These are phyloP conservation scores for Castanospermum australe DNA, from an alignment of 306 rosid genomes.

Conservation along the genomic window DNA sequence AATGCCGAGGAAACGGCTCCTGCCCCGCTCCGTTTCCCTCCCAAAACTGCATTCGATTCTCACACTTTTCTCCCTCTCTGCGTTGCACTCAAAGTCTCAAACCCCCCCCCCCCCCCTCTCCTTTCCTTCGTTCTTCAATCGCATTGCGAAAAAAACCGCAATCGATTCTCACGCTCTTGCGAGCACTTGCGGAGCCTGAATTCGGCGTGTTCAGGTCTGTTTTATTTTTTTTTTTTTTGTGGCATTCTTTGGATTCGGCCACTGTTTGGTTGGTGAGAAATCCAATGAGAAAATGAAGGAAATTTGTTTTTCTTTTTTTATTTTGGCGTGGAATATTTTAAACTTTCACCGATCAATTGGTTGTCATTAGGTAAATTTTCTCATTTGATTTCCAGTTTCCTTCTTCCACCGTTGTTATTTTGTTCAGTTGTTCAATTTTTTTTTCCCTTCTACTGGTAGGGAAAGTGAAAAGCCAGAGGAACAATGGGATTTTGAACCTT, in stretches of 20 bases:
- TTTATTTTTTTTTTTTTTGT: no score
- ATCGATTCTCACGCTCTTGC: neutral
- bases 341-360: neutral
- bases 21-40: constrained; percentile 28
- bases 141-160: constrained; percentile 4
- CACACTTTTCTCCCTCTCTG: neutral
- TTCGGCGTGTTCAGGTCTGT: constrained; percentile 17
- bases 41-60: constrained; percentile 18
- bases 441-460: neutral
- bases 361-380: neutral
- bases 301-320: no score
- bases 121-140: neutral
- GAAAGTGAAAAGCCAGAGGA: neutral
- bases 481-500: neutral
- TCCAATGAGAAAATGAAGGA: neutral
- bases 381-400: no score
- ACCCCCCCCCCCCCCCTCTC: neutral
- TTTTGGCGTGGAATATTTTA: neutral
- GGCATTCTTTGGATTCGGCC: neutral
- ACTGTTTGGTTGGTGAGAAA: constrained; percentile 31
- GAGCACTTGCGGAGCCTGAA: neutral
- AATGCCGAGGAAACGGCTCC: constrained; percentile 41
- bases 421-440: no score
- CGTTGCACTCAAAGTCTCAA: neutral
- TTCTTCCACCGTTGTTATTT: no score